Conservation (phyloP, 1,139 yeast species). For the Saccharomyces hybrid region DNA sequence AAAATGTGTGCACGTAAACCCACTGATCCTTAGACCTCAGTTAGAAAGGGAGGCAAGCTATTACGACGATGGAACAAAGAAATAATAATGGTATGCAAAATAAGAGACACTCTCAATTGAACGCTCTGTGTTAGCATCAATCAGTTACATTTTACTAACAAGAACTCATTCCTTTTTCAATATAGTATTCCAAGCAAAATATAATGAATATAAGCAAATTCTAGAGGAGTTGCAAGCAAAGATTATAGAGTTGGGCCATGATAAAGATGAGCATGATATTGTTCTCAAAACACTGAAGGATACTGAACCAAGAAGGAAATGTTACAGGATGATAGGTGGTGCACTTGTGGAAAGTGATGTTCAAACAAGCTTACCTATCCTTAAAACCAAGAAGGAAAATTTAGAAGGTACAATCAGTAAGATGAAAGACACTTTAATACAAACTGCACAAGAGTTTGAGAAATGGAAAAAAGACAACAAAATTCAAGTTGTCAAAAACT, state of each 20-base stretch:
- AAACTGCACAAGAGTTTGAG: conserved; percentile 50
- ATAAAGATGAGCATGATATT: conserved; percentile 45
- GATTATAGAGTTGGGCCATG: conserved; percentile 45
- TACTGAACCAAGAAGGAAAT: conserved; percentile 52
- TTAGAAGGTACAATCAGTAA: conserved; percentile 39
- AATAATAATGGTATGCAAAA: conserved; percentile 12
- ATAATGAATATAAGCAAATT: conserved; percentile 54
- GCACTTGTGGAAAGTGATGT: conserved; percentile 81
- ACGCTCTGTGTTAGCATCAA: too few species aligned
- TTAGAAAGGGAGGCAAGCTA: background rate
- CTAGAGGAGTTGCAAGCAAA: conserved; percentile 52
- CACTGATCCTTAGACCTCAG: background rate
- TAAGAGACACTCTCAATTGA: background rate
- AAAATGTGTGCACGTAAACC: background rate
- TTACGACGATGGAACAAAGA: conserved; percentile 11
- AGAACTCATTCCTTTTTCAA: conserved; percentile 37
- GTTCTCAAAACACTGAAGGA: conserved; percentile 50
- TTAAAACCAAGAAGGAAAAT: conserved; percentile 51
- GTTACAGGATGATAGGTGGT: conserved; percentile 93
- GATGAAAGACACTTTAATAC: conserved; percentile 41
- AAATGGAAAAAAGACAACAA: conserved; percentile 61
- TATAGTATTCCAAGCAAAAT: conserved; percentile 26
- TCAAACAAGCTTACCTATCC: conserved; percentile 62
- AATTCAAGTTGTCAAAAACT: conserved; percentile 51
- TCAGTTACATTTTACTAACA: conserved; percentile 4